Conservation (phyloP, 192 early-diverging fungal species). For the Coemansia reversa region DNA sequence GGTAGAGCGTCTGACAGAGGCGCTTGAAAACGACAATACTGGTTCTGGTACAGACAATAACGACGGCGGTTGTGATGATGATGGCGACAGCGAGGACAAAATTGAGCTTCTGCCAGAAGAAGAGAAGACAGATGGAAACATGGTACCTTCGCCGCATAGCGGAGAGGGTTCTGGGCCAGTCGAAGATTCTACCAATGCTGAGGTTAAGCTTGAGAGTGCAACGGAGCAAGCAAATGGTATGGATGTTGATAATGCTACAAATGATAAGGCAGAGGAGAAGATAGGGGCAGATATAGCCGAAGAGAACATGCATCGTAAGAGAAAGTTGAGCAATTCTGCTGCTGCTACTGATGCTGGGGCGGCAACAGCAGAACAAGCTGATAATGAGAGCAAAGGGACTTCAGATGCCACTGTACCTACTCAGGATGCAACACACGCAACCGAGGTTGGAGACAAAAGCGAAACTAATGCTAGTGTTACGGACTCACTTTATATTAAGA, state of each 20-base stretch:
- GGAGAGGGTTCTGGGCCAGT: neutral
- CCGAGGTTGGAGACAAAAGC: conserved; percentile 2
- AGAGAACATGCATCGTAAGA: neutral
- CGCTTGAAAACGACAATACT: conserved; percentile 17
- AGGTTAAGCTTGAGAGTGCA: neutral
- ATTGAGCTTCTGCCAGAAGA: conserved; percentile 31
- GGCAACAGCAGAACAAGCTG: neutral
- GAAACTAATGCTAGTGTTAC: neutral
- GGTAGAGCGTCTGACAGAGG: conserved; percentile 61
- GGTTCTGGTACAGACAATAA: neutral
- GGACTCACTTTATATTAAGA: conserved; percentile 42
- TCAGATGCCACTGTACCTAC: neutral
- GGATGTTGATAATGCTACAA: neutral
- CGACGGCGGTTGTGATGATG: neutral
- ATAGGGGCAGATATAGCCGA: neutral
- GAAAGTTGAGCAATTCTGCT: neutral
- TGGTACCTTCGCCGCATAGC: neutral
- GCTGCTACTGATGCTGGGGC: neutral
- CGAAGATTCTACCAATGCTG: neutral
- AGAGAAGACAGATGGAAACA: conserved; percentile 8
- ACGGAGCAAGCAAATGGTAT: neutral
- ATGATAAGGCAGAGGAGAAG: conserved; percentile 3
- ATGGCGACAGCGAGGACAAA: conserved; percentile 17
- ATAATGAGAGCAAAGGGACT: neutral
- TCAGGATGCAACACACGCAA: neutral